Evolutionary conservation across 1,284 basidiomycete species (phyloP), one percentile per base, ranked within the genome.

Genomic region (Cryptococcus maquisensis): DNA sequence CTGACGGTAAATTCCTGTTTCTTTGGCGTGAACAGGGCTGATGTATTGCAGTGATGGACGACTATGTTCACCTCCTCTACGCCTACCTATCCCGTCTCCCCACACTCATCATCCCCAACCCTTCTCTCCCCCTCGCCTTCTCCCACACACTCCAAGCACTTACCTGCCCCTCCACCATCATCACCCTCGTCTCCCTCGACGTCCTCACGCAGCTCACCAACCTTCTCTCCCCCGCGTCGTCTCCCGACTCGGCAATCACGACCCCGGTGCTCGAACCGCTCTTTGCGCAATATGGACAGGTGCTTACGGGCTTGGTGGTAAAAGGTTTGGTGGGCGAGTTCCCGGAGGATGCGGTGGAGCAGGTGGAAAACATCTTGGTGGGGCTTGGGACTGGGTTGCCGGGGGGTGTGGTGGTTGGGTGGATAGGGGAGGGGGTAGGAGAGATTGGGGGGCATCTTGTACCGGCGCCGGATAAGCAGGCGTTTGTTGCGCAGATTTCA

Each of bases 41-140:
- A 32, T 32, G 21, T 38, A 58, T 52, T 59, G 8, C 66, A 96
- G 96, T 97, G 36, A 79, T 99, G 66, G 96, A 98, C 72, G 96
- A 99, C 73, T 98, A 95, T 66, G 74, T 93, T 51, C 90, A 92
- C 65, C 82, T 93, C 72, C 79, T 92, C 36, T 74, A 86, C 54
- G 84, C 86, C 59, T 79, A 92, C 67, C 73, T 87, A 42, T 81
- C 86, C 49, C 78, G 81, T 60, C 79, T 83, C 1, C 90, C 94
- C 1, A 83, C 88, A 55, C 78, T 90, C 38, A 83, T 93, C 60
- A 86, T 94, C 76, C 78, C 85, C 48, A 88, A 88, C 3, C 78
- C 85, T 3, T 81, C 84, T 10, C 87, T 96, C 68, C 82, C 87
- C 3, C 72, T 84, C 47, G 86, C 87, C 6, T 86, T 95, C 75